These are phyloP conservation scores for Nannochloropsis salina DNA, from an alignment of 108 stramenopile genomes.

Conservation along the genomic window DNA sequence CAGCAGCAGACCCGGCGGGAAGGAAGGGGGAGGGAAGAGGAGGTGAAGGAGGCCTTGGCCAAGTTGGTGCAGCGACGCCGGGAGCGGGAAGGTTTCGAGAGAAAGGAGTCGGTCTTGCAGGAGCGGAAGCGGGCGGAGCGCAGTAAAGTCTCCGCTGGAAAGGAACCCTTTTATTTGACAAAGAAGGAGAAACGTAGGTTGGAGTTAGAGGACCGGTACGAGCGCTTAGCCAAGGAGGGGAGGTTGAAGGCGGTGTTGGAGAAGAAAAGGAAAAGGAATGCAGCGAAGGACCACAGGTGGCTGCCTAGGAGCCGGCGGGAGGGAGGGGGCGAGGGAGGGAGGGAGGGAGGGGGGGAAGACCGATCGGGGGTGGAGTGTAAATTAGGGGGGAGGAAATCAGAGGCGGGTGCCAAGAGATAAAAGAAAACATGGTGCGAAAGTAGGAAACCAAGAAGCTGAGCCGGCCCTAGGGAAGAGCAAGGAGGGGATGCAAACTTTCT, in stretches of 20 bases:
- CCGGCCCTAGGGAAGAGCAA: too few species aligned
- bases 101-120: slow-evolving; percentile 11
- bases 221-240: slow-evolving; percentile 39
- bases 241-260: slow-evolving; percentile 38
- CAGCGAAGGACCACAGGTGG: slow-evolving; percentile 48
- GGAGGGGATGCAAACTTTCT: too few species aligned
- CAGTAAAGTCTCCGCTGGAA: slow-evolving; percentile 36
- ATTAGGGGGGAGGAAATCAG: background rate
- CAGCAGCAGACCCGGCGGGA: background rate
- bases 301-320: slow-evolving; percentile 34
- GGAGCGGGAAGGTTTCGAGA: background rate
- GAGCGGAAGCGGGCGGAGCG: slow-evolving; percentile 26
- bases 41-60: background rate
- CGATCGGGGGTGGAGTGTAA: slow-evolving; percentile 4
- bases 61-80: background rate
- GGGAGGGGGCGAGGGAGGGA: too few species aligned
- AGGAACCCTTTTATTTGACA: slow-evolving; percentile 41
- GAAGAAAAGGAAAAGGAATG: slow-evolving; percentile 46
- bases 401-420: too few species aligned
- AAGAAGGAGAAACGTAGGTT: slow-evolving; percentile 38
- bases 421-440: too few species aligned
- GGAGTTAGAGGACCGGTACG: slow-evolving; percentile 32
- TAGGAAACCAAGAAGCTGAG: too few species aligned
- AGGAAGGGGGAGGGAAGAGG: background rate
- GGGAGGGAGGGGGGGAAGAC: background rate